phyloP scores from a whole-genome alignment of 352 stramenopile genomes.

The Phytophthora citrophthora region DNA sequence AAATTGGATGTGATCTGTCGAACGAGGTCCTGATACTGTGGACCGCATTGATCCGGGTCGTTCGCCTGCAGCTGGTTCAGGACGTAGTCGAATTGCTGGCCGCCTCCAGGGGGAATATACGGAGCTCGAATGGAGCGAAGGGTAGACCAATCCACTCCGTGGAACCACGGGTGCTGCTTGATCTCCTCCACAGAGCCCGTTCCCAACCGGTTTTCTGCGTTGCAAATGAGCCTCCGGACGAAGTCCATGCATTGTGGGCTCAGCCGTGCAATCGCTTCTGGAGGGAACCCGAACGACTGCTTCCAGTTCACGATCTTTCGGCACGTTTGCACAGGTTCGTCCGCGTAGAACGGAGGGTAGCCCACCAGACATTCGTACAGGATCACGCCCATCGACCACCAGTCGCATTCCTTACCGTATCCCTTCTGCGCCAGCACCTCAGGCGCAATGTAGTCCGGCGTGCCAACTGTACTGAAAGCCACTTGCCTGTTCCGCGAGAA shows the following conservation, averaged over 20 bases:
- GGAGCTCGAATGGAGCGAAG: constrained; percentile 87
- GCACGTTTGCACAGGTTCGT: constrained; percentile 97
- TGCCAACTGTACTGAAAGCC: constrained; percentile 98
- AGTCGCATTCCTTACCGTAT: constrained; percentile 94
- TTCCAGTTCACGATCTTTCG: constrained; percentile 94
- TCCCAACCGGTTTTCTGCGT: constrained; percentile 94
- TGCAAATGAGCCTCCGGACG: constrained; percentile 93
- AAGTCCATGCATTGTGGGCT: constrained; percentile 93
- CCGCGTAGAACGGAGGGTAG: constrained; percentile 99
- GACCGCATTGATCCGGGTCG: constrained; percentile 54
- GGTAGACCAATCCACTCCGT: constrained; percentile 92
- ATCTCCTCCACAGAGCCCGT: constrained; percentile 95
- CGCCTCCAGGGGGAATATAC: constrained; percentile 86
- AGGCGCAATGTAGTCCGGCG: constrained; percentile 98
- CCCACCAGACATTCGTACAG: constrained; percentile 99
- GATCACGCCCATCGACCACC: constrained; percentile 99
- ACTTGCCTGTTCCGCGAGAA: constrained; percentile 80
- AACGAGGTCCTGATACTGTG: constrained; percentile 90
- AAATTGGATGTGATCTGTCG: constrained; percentile 96
- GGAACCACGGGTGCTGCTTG: constrained; percentile 98
- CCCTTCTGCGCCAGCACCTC: constrained; percentile 96
- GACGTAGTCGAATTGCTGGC: constrained; percentile 91
- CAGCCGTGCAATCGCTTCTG: constrained; percentile 60
- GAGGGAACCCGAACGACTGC: constrained; percentile 85
- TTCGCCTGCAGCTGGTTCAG: constrained; percentile 91